Evolutionary conservation across 352 stramenopile species (phyloP).

Genomic region (Globisporangium mamillatum): DNA sequence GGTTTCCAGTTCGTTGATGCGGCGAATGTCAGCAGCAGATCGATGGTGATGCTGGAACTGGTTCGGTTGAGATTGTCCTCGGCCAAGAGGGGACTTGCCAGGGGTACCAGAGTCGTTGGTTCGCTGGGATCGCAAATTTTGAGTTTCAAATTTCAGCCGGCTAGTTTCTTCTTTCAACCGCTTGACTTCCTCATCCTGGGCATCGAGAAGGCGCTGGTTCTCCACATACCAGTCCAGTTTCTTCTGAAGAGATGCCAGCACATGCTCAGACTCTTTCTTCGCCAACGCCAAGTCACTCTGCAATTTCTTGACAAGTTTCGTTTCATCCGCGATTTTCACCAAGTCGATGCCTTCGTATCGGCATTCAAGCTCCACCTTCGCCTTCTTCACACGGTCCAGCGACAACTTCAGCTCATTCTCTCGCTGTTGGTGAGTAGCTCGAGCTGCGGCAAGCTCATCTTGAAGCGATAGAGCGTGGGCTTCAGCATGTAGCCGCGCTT

Average conservation of each 20-base stretch:
- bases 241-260: slow-evolving; percentile 56
- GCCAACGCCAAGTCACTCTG: slow-evolving; percentile 37
- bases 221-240: slow-evolving; percentile 86
- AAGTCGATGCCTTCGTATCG: slow-evolving; percentile 73
- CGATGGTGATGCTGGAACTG: slow-evolving; percentile 17
- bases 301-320: slow-evolving; percentile 39
- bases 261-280: slow-evolving; percentile 52
- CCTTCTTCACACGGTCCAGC: slow-evolving; percentile 75
- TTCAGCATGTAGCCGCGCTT: slow-evolving; percentile 62
- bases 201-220: slow-evolving; percentile 78
- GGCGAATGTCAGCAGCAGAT: slow-evolving; percentile 55
- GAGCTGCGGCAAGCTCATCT: slow-evolving; percentile 50
- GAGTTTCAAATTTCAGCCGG: slow-evolving; percentile 12
- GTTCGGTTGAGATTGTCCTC: slow-evolving; percentile 1
- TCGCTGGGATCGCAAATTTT: slow-evolving; percentile 6
- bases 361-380: slow-evolving; percentile 76
- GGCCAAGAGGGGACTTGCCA: background rate
- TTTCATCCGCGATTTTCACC: slow-evolving; percentile 54
- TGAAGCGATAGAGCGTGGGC: slow-evolving; percentile 45
- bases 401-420: slow-evolving; percentile 72
- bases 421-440: slow-evolving; percentile 37
- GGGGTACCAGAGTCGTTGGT: background rate
- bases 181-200: slow-evolving; percentile 65
- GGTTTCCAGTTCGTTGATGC: slow-evolving; percentile 73
- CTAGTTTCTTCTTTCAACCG: slow-evolving; percentile 27